These are phyloP conservation scores for Trichosanthes truncata DNA, from an alignment of 306 rosid genomes.

Conservation along the genomic window DNA sequence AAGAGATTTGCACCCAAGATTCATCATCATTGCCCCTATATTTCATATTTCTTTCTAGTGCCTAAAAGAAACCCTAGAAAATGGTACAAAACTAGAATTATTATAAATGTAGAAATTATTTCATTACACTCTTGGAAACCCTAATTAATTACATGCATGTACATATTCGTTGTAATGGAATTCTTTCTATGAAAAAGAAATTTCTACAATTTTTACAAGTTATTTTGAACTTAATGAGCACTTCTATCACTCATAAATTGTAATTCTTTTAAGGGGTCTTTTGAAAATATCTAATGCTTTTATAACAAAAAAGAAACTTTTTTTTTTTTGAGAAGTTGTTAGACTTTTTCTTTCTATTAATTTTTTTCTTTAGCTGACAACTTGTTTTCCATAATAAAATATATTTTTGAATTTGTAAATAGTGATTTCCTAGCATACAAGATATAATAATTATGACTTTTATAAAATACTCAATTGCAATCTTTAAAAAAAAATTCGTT, in stretches of 20 bases:
- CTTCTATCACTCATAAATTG: not conserved
- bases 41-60: slow-evolving; percentile 25
- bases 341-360: not conserved
- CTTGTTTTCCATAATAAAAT: not conserved
- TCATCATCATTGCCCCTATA: slow-evolving; percentile 64
- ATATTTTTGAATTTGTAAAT: not conserved
- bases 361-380: not conserved
- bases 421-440: not conserved
- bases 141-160: too few species aligned
- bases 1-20: slow-evolving; percentile 78
- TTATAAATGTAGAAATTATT: too few species aligned
- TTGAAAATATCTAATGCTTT: too few species aligned
- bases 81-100: not conserved
- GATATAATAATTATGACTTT: not conserved
- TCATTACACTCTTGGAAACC: too few species aligned
- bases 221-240: not conserved
- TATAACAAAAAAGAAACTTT: too few species aligned
- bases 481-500: not conserved
- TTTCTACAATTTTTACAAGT: not conserved
- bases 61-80: slow-evolving; percentile 39
- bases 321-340: not conserved
- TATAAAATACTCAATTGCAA: not conserved
- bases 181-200: not conserved
- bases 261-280: too few species aligned
- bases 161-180: too few species aligned